Evolutionary conservation across 129 eudicot species (phyloP).

Genomic region (Pittosporum tobira): DNA sequence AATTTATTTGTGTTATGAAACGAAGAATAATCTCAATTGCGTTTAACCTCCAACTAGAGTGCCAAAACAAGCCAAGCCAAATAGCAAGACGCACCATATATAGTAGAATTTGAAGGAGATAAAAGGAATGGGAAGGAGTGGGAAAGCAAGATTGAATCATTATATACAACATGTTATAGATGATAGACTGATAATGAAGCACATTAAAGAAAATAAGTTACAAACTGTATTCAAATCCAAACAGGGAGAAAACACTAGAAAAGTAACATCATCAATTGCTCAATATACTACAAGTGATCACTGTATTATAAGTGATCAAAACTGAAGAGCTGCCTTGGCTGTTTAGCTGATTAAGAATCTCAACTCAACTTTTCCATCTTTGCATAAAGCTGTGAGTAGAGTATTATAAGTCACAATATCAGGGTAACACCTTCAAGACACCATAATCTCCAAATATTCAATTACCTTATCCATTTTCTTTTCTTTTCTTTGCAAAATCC

Average conservation of each 20-base stretch:
- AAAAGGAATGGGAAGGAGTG: too few relatives aligned
- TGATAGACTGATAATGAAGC: background rate
- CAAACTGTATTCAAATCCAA: conserved; percentile 7
- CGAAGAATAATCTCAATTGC: too few relatives aligned
- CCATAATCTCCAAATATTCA: conserved; percentile 74
- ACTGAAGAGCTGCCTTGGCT: conserved; percentile 70
- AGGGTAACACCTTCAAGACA: conserved; percentile 68
- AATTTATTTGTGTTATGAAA: too few relatives aligned
- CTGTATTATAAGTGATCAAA: conserved; percentile 74
- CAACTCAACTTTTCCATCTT: conserved; percentile 78
- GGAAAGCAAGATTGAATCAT: too few relatives aligned
- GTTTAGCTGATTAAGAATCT: conserved; percentile 58
- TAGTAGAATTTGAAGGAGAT: too few relatives aligned
- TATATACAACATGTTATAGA: too few relatives aligned
- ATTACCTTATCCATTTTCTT: conserved; percentile 77
- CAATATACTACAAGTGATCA: too few relatives aligned
- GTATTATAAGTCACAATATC: conserved; percentile 80
- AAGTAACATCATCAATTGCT: conserved; percentile 36
- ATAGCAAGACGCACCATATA: too few relatives aligned
- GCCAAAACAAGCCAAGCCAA: too few relatives aligned
- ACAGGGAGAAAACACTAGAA: background rate
- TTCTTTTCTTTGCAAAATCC: conserved; percentile 79
- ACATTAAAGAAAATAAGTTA: background rate
- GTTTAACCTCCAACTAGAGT: too few relatives aligned
- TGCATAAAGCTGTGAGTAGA: conserved; percentile 66